Conservation (phyloP, 352 stramenopile genomes). For the Phytopythium oedochilum region DNA sequence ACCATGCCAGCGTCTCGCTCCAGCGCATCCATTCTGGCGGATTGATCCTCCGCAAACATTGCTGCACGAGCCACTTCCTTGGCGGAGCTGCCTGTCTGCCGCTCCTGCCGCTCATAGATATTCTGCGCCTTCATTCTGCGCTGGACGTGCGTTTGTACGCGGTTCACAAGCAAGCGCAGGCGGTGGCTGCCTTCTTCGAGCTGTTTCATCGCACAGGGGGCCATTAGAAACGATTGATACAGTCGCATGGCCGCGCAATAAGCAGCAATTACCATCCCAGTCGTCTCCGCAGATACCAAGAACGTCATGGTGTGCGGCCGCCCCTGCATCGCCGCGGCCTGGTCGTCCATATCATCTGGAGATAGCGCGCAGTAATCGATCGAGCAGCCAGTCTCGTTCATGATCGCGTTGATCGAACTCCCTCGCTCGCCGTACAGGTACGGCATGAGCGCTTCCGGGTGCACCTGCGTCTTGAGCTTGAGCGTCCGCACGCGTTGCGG, state of each 20-base stretch:
- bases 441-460: constrained; percentile 48
- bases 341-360: constrained; percentile 31
- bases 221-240: neutral
- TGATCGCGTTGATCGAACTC: constrained; percentile 49
- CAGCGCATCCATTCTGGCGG: neutral
- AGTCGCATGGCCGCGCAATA: no score
- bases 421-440: constrained; percentile 56
- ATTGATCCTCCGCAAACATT: neutral
- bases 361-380: constrained; percentile 68
- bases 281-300: constrained; percentile 38
- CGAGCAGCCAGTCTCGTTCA: constrained; percentile 35
- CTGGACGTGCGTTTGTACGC: constrained; percentile 44
- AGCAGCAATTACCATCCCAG: constrained; percentile 18
- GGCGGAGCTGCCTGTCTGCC: neutral
- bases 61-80: neutral
- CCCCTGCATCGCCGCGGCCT: constrained; percentile 14
- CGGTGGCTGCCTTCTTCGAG: constrained; percentile 41
- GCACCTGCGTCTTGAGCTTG: constrained; percentile 44
- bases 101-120: neutral
- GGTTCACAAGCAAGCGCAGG: constrained; percentile 38
- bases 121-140: constrained; percentile 1
- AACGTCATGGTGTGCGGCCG: constrained; percentile 52
- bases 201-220: constrained; percentile 3
- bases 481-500: constrained; percentile 53
- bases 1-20: neutral